These are phyloP conservation scores for Allium cepa DNA, from an alignment of 106 monocot genomes.

Conservation along the genomic window DNA sequence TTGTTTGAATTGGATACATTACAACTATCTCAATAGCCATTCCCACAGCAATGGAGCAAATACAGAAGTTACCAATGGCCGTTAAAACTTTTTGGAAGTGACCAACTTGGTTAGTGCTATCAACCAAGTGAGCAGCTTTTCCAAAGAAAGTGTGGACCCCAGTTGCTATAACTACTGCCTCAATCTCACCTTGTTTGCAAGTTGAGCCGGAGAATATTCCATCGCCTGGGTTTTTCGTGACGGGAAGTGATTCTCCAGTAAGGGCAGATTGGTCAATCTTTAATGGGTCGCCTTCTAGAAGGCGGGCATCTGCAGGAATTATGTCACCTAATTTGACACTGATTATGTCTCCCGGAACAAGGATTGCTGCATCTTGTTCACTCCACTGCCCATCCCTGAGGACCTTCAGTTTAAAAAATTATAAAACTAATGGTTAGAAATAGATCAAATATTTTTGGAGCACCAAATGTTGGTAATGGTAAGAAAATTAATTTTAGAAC, in stretches of 20 bases:
- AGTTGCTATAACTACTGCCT: constrained; percentile 72
- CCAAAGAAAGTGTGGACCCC: constrained; percentile 85
- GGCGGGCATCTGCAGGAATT: constrained; percentile 72
- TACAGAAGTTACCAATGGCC: constrained; percentile 75
- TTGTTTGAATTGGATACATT: constrained; percentile 57
- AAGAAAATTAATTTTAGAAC: too few species aligned
- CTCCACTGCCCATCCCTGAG: constrained; percentile 61
- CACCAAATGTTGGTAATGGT: background rate
- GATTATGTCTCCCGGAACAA: constrained; percentile 70
- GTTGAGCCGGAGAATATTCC: constrained; percentile 71
- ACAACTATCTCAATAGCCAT: constrained; percentile 57
- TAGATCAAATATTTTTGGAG: background rate
- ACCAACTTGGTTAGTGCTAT: constrained; percentile 67
- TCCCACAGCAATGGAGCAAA: constrained; percentile 65
- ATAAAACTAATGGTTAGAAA: background rate
- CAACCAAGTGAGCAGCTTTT: constrained; percentile 69
- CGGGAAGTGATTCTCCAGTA: constrained; percentile 71
- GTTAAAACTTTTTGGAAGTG: constrained; percentile 80
- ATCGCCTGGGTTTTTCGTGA: constrained; percentile 58
- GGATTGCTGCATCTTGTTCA: constrained; percentile 60
- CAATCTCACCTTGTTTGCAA: constrained; percentile 82
- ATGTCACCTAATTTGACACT: constrained; percentile 76
- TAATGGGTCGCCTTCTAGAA: constrained; percentile 66
- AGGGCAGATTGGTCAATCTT: constrained; percentile 83
- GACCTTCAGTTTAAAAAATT: constrained; percentile 23